Conservation (phyloP, 306 rosid genomes). For the Cucumis cinereus region DNA sequence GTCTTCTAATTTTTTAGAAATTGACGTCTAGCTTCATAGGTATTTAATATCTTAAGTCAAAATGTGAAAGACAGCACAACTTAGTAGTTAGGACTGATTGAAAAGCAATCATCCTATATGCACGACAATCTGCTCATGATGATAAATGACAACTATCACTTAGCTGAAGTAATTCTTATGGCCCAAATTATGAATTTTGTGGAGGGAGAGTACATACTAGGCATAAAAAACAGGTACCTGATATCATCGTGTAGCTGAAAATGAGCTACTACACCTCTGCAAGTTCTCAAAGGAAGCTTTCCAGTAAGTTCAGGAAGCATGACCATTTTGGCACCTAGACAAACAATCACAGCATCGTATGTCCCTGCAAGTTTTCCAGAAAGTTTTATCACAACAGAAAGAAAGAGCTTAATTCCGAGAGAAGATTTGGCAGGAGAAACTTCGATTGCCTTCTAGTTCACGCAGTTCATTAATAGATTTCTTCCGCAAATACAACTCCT, state of each 20-base stretch:
- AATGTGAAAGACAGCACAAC: not conserved
- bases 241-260: conserved; percentile 43
- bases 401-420: not conserved
- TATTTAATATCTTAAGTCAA: not conserved
- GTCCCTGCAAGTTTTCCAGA: conserved; percentile 34
- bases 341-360: conserved; percentile 64
- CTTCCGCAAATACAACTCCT: conserved; percentile 41
- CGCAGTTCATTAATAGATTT: conserved; percentile 36
- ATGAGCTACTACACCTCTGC: conserved; percentile 82
- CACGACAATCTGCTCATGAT: not conserved
- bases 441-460: conserved; percentile 62
- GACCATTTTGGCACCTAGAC: conserved; percentile 79
- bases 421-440: not conserved
- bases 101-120: not conserved
- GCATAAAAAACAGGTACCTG: conserved; percentile 23
- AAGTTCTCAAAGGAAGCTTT: conserved; percentile 80
- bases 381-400: not conserved
- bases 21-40: no score
- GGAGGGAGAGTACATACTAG: not conserved
- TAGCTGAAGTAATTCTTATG: not conserved
- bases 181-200: not conserved
- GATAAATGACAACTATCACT: not conserved
- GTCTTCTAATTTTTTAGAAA: no score
- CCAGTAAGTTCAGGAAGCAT: conserved; percentile 76
- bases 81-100: not conserved